Evolutionary conservation across 129 eudicot genomes (phyloP).

Genomic region (Tanacetum coccineum): DNA sequence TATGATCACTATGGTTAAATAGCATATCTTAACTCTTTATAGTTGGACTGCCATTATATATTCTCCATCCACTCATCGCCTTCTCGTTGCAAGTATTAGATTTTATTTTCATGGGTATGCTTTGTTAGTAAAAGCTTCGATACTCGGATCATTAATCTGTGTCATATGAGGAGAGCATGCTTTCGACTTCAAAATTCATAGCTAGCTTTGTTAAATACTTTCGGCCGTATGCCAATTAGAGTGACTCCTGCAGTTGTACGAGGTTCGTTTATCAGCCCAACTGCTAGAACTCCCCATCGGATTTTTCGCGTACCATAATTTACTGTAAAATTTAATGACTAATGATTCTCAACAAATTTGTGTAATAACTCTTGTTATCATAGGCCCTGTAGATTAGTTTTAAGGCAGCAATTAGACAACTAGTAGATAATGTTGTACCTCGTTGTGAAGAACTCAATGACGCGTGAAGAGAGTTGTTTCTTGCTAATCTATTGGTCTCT

Average conservation of each 20-base stretch:
- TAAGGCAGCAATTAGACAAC: no score
- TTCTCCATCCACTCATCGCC: no score
- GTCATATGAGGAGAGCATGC: constrained; percentile 33
- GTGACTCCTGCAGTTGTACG: constrained; percentile 9
- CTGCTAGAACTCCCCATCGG: constrained; percentile 2
- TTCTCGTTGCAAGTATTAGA: no score
- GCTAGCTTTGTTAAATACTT: background rate
- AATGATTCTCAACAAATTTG: background rate
- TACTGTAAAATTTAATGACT: background rate
- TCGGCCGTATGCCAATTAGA: background rate
- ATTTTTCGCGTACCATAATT: background rate
- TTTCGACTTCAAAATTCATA: constrained; percentile 52
- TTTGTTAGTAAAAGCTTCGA: constrained; percentile 22
- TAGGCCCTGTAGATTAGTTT: no score
- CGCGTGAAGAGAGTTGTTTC: constrained; percentile 51
- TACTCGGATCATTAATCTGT: no score
- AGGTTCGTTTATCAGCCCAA: background rate
- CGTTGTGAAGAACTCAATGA: constrained; percentile 54
- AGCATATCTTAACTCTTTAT: no score
- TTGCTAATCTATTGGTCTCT: constrained; percentile 39
- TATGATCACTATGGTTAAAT: no score
- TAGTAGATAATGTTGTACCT: constrained; percentile 48
- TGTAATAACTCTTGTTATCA: no score
- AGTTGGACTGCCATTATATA: no score
- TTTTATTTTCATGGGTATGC: no score